A percentile compares a stretch with the other conserved stretches of the same genome.
phyloP scores from a whole-genome alignment of 1,139 yeast species.

The Yamadazyma conglobata region DNA sequence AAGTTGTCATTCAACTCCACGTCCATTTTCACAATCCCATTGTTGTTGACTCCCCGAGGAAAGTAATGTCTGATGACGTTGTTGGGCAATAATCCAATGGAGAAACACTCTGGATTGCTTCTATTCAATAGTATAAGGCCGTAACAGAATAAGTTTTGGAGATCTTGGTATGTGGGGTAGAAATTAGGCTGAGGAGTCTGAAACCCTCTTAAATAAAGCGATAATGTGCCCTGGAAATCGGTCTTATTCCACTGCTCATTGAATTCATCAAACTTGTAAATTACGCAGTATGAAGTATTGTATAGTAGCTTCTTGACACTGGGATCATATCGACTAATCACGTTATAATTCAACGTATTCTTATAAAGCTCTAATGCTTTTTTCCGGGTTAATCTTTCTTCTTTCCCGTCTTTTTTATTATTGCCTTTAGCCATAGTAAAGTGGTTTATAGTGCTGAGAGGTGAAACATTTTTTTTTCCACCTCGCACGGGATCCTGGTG shows the following conservation, averaged over 20 bases:
- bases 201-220: conserved; percentile 67
- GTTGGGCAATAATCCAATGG: conserved; percentile 71
- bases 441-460: neutral
- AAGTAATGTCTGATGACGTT: conserved; percentile 43
- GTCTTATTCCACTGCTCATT: conserved; percentile 76
- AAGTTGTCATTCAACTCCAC: conserved; percentile 77
- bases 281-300: conserved; percentile 76
- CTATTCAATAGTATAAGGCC: conserved; percentile 80
- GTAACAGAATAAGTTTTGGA: conserved; percentile 60
- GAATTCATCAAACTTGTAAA: conserved; percentile 65
- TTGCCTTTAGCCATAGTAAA: conserved; percentile 10
- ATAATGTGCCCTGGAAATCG: conserved; percentile 78
- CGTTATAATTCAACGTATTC: conserved; percentile 73
- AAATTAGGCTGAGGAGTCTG: conserved; percentile 22
- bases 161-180: conserved; percentile 29
- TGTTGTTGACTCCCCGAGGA: conserved; percentile 38
- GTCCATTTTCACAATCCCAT: conserved; percentile 53
- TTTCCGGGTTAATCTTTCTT: conserved; percentile 14
- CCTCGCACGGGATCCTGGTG: no score
- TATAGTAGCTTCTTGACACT: conserved; percentile 68
- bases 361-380: conserved; percentile 55
- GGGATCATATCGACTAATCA: conserved; percentile 81
- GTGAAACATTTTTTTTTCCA: neutral
- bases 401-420: conserved; percentile 3
- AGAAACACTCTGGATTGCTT: conserved; percentile 70